phyloP scores from a whole-genome alignment of 1,139 yeast species.

The Yamadazyma sp. region DNA sequence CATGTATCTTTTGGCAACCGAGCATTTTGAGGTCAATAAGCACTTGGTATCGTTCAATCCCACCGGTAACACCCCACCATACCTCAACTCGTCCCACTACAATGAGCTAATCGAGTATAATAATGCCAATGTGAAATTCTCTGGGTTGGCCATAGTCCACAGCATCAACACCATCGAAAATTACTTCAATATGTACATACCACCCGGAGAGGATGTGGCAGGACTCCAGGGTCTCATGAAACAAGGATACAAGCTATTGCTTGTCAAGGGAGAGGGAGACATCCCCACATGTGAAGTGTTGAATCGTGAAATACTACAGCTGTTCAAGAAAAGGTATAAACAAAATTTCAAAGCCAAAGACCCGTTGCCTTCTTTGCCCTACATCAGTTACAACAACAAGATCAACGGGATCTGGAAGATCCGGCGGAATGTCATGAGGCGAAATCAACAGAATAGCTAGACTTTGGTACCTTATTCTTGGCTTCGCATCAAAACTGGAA shows the following conservation, averaged over 20 bases:
- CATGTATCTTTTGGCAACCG: conserved; percentile 32
- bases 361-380: conserved; percentile 38
- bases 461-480: background rate
- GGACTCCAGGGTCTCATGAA: conserved; percentile 13
- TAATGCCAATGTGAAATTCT: conserved; percentile 17
- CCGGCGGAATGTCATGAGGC: conserved; percentile 61
- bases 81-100: conserved; percentile 20
- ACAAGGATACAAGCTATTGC: conserved; percentile 36
- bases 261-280: conserved; percentile 69
- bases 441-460: conserved; percentile 23
- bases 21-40: conserved; percentile 13
- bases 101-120: conserved; percentile 16
- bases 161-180: conserved; percentile 50
- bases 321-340: conserved; percentile 13
- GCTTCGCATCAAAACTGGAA: background rate
- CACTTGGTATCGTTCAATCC: conserved; percentile 5
- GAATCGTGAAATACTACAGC: conserved; percentile 22
- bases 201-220: conserved; percentile 24
- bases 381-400: conserved; percentile 47
- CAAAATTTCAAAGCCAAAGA: conserved; percentile 14
- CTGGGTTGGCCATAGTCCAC: conserved; percentile 56
- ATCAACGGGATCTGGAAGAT: conserved; percentile 65
- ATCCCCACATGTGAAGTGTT: conserved; percentile 36
- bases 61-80: conserved; percentile 15
- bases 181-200: conserved; percentile 59